Evolutionary conservation across 2,329 filamentous ascomycete species (phyloP), one percentile per base, ranked within the genome.

Genomic region (Graphilbum ipis-grandicollis): DNA sequence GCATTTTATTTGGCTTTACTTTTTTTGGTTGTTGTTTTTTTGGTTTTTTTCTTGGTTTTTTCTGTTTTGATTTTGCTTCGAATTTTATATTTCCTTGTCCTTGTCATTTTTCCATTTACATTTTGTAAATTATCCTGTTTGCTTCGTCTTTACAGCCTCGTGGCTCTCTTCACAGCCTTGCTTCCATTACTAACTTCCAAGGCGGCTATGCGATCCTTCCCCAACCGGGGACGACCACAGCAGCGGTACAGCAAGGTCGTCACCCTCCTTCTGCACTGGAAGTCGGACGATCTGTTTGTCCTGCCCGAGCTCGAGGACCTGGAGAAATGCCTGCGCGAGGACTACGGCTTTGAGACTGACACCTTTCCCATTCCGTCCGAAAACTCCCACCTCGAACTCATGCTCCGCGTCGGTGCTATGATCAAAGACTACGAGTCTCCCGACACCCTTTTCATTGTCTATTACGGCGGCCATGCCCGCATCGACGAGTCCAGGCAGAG

Each of bases 401-500:
- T 71, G 63, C 56, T 71, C 53, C 62, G 63, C 39, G 56, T 72
- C 22, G 66, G 63, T 4, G 60, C 66, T 43, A 56, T 73, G 48
- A 66, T 73, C 47, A 71, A 72, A 46, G 60, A 67, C 33, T 57
- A 69, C 37, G 69, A 41, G 19, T 62, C 62, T 3, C 57, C 59
- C 31, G 65, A 71, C 33, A 72, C 68, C 0, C 52, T 74, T 2
- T 70, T 73, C 43, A 48, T 73, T 9, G 52, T 73, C 14, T 74
- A 73, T 48, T 73, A 74, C 38, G 69, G 67, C 10, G 69, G 69
- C 1, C 69, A 74, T 48, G 68, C 68, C 3, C 62, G 63, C 42
- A 73, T 73, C 40, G 68, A 73, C 40, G 66, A 71, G 41, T 68
- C 67, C 18, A 58, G 68, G 35, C 68, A 72, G 46, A 72, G 68